Evolutionary conservation across 768 basidiomycete genomes (phyloP), one percentile per base, ranked within the genome.

Genomic region (Kwoniella shandongensis): DNA sequence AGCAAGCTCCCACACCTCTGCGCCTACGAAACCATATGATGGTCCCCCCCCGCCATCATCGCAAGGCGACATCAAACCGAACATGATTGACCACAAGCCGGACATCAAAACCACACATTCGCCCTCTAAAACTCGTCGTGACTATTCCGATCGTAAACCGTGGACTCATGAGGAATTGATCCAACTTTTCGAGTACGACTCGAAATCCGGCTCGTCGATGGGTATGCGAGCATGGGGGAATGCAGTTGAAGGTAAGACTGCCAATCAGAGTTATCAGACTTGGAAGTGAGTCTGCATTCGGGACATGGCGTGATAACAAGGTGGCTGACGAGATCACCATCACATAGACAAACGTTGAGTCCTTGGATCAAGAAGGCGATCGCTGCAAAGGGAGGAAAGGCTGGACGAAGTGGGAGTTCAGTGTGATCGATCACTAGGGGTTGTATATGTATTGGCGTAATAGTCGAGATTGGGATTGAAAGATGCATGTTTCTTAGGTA

Each of bases 131-230:
- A 13, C 15, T 48, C 46, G 20, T 25, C 26, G 12, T 25, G 8
- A 8, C 46, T 7, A 11, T 11, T 13, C 22, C 12, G 29, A 22
- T 25, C 23, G 20, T 5, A 47, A 18, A 15, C 25, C 20, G 41
- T 59, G 58, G 58, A 54, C 58, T 1, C 18, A 15, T 17, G 46
- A 59, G 22, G 58, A 59, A 38, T 25, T 59, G 2, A 7, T 36
- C 8, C 58, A 59, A 38, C 45, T 59, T 12, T 59, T 47, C 46
- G 58, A 59, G 20, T 46, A 53, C 39, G 58, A 48, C 11, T 40
- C 25, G 3, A 54, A 59, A 51, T n/a, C 51, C 26, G 50, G 50
- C 10, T 22, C 50, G 5, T 11, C 13, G n/a, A 17, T 15, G 11
- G 57, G 50, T 0, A 51, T 29, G n/a, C 22, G 35, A 18, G 39